Base-by-base conservation (phyloP, 148 eudicot species). In the Suaeda aralocaspica region DNA sequence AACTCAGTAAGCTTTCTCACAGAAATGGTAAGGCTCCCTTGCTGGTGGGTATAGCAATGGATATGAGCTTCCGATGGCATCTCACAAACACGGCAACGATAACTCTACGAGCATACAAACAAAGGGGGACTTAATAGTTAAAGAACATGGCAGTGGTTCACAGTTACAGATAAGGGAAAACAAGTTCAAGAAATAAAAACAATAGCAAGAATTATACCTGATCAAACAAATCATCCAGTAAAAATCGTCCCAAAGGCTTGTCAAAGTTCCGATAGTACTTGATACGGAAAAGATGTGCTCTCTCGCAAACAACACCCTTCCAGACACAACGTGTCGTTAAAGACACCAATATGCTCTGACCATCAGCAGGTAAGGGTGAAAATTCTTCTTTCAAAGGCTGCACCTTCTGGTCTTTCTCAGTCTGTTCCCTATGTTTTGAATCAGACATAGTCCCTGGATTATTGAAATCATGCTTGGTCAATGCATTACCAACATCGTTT, bases 1-100 rank as follows among this genome's bases (percentile, higher is more conserved):
- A 78, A 65, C 64, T 89, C 99, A n/a, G 85, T 72, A 70, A 95
- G 84, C 81, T 89, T 95, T 82, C 87, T 95, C 49, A 95, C 99
- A 24, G 99, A 95, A 69, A 95, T 95, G 42, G 90, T 95, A 31
- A 95, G 96, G 77, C 90, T 89, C 39, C 99, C 99, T 82, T 95
- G 90, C 64, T 84, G 82, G 76, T 95, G 97, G 63, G 96, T 95
- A 77, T 95, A 95, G 75, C 96, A 89, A 67, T 87, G 91, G 69
- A 95, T 89, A 69, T 95, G 99, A 59, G 97, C 97, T 83, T 95
- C 99, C 44, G 97, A 80, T 45, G 96, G 92, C 89, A 84, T 84
- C 75, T 84, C 90, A 80, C 99, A 95, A 66, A 92, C 78, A 34
- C 75, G 82, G 76, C 99, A 95, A 52, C 68, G 84, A 74, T 86